Evolutionary conservation across 2,329 filamentous ascomycete genomes (phyloP), one percentile per base, ranked within the genome.

Genomic region (Xylaria sp.): DNA sequence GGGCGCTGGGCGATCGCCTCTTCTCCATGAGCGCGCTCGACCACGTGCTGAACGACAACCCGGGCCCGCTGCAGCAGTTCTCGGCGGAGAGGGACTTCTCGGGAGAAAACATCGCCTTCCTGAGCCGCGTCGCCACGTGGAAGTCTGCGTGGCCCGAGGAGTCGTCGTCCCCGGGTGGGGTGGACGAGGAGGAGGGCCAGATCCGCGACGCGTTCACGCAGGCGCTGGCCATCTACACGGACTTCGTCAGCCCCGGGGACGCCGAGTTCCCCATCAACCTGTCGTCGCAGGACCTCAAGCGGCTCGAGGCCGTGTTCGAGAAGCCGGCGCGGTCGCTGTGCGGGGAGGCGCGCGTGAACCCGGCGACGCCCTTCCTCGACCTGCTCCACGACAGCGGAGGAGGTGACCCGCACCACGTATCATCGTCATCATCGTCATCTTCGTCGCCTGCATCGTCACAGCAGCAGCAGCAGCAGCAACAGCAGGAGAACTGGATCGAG

Each of bases 211-310:
- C 78, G 13, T 89, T 83, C 70, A 81, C 81, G 57, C 71, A 75
- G 11, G 87, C 85, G 0, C 71, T 88, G 1, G 74, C 76, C 48
- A 86, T 89, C 64, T 89, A 87, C 66, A 75, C 76, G 44, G 77
- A 80, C 42, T 86, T 86, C 63, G 78, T 89, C 69, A 82, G 82
- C 63, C 76, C 80, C 2, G 75, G 76, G 7, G 82, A 84, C 48
- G 85, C 87, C 52, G 81, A 85, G 53, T 88, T 89, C 60, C 85
- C 85, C 40, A 78, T 89, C 71, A 89, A 89, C 66, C 76, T 89
- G 29, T 83, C 85, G 1, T 83, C 80, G 1, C 69, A 75, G 17
- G 78, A 86, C 39, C 78, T 83, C 48, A 76, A 75, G 54, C 74
- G 74, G 29, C 77, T 89, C 1, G 78, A 85, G 39, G 63, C 61